phyloP scores from a whole-genome alignment of 2,329 filamentous ascomycete species.

The Colletotrichum brevisporum region DNA sequence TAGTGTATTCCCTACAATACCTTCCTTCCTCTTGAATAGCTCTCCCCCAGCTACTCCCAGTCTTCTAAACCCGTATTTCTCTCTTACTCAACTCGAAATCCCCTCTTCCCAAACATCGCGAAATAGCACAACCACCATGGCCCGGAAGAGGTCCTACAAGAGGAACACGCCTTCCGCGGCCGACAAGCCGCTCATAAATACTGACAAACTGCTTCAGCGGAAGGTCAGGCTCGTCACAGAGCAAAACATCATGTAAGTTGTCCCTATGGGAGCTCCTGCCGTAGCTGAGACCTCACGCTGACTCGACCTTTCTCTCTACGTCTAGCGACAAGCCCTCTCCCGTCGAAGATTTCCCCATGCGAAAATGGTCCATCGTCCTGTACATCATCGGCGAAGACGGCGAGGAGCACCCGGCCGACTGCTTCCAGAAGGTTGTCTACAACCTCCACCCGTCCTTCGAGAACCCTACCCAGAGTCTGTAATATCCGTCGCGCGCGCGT shows the following conservation, averaged over 20 bases:
- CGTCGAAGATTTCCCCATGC: slow-evolving; percentile 91
- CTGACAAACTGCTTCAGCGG: slow-evolving; percentile 71
- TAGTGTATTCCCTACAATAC: neutral
- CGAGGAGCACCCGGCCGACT: slow-evolving; percentile 83
- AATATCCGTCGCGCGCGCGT: slow-evolving; percentile 7
- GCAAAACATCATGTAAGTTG: slow-evolving; percentile 84
- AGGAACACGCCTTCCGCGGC: neutral
- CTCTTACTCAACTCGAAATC: neutral
- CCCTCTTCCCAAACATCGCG: neutral
- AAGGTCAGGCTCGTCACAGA: slow-evolving; percentile 94
- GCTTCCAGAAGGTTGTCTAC: slow-evolving; percentile 95
- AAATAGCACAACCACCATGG: slow-evolving; percentile 18
- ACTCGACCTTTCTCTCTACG: slow-evolving; percentile 33
- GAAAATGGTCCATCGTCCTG: slow-evolving; percentile 90
- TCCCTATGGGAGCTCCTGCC: slow-evolving; percentile 16
- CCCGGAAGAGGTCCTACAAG: slow-evolving; percentile 6
- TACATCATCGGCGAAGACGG: slow-evolving; percentile 88
- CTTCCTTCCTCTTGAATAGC: neutral
- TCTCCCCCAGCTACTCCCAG: neutral
- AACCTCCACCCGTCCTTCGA: slow-evolving; percentile 95
- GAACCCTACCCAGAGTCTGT: slow-evolving; percentile 86
- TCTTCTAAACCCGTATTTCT: neutral
- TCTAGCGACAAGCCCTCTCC: slow-evolving; percentile 83
- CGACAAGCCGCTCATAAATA: neutral
- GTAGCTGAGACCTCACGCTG: slow-evolving; percentile 31